Percentiles rank a stretch among this genome's conserved stretches.
phyloP scores from a whole-genome alignment of 2,329 filamentous ascomycete species.

The Amauroascus niger region DNA sequence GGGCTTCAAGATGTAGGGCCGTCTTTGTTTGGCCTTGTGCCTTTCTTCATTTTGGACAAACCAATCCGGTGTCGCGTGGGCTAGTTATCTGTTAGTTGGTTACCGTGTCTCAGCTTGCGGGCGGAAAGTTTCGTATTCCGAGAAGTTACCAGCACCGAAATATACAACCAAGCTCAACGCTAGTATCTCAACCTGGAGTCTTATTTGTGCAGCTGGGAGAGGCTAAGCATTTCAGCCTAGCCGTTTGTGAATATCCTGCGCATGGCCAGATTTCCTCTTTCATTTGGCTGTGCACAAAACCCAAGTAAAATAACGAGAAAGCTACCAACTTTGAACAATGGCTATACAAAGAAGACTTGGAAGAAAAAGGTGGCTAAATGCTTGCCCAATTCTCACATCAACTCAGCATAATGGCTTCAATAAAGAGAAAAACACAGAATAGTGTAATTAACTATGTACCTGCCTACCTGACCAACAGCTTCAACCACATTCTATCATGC shows the following conservation, averaged over 20 bases:
- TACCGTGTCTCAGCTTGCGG: slow-evolving; percentile 2
- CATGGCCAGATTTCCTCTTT: slow-evolving; percentile 1
- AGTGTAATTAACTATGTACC: no score
- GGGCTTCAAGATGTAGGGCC: not conserved
- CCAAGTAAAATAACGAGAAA: no score
- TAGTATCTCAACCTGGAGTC: slow-evolving; percentile 3
- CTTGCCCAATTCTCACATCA: no score
- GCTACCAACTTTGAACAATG: no score
- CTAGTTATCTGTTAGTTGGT: not conserved
- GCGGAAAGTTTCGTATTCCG: not conserved
- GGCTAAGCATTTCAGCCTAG: not conserved
- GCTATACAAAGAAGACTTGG: no score
- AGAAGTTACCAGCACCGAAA: not conserved
- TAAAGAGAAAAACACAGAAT: no score
- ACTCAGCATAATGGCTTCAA: no score
- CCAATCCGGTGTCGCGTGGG: not conserved
- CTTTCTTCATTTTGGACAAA: not conserved
- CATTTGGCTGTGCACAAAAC: no score
- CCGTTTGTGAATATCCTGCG: not conserved
- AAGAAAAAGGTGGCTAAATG: no score
- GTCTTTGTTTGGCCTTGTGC: not conserved
- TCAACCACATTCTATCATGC: not conserved
- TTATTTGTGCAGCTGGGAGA: not conserved
- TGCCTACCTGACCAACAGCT: no score
- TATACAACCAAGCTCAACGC: slow-evolving; percentile 2